Percentiles rank a stretch among this genome's conserved stretches.
phyloP scores from a whole-genome alignment of 1,284 basidiomycete species.

The Leccinum subrobustum region DNA sequence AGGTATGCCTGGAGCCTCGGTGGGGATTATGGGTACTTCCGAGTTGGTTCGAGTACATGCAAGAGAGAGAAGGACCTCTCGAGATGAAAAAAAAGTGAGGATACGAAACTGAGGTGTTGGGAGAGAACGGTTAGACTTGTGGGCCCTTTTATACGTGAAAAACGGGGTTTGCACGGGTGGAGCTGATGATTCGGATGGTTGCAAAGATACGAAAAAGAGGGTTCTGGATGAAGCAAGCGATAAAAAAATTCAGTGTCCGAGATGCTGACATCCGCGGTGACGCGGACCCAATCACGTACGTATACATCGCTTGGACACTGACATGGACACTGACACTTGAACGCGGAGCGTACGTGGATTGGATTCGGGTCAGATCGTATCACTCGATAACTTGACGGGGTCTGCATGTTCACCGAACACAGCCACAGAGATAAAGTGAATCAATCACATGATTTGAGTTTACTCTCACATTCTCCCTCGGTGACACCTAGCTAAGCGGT shows the following conservation, averaged over 20 bases:
- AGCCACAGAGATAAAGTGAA: neutral
- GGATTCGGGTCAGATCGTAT: neutral
- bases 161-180: constrained; percentile 16
- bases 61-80: constrained; percentile 39
- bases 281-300: constrained; percentile 16
- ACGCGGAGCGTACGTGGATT: neutral
- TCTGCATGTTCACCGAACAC: neutral
- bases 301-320: neutral
- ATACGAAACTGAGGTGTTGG: neutral
- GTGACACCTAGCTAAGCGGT: constrained; percentile 6
- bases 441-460: too few relatives aligned
- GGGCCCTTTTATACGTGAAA: constrained; percentile 29
- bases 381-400: neutral
- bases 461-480: too few relatives aligned
- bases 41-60: constrained; percentile 89
- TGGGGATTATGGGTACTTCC: constrained; percentile 77
- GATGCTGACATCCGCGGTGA: constrained; percentile 5
- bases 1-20: constrained; percentile 73
- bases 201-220: neutral
- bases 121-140: neutral
- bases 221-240: neutral
- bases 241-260: constrained; percentile 19
- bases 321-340: neutral
- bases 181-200: neutral
- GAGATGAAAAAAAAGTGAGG: constrained; percentile 5